These are phyloP conservation scores for Kazachstania taianensis DNA, from an alignment of 805 yeast species.

Conservation along the genomic window DNA sequence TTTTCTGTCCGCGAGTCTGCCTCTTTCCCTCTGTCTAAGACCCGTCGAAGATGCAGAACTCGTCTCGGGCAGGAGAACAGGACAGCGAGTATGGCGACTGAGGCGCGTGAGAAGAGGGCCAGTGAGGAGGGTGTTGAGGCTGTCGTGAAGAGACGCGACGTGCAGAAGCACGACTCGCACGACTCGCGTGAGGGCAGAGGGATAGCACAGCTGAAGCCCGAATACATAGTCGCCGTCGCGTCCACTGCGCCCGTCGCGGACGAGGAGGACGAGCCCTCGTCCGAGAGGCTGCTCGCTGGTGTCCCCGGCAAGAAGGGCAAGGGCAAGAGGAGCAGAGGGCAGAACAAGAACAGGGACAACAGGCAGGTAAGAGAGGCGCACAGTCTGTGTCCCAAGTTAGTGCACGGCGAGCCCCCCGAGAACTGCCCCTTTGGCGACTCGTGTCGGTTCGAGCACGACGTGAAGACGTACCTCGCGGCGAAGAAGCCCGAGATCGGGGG, in stretches of 20 bases:
- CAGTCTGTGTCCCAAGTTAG: conserved; percentile 52
- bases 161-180: conserved; percentile 13
- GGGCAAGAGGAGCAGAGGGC: conserved; percentile 54
- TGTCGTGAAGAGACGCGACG: neutral
- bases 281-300: conserved; percentile 34
- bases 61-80: too few species aligned
- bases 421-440: conserved; percentile 57
- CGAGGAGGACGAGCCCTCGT: conserved; percentile 30
- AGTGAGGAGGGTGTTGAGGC: conserved; percentile 7
- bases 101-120: neutral
- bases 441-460: conserved; percentile 73
- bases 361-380: conserved; percentile 55
- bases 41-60: neutral
- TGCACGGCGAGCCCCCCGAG: conserved; percentile 40
- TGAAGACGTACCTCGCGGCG: conserved; percentile 47
- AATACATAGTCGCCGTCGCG: conserved; percentile 38
- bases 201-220: conserved; percentile 66
- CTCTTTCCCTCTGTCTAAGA: neutral
- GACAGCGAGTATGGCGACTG: neutral
- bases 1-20: neutral
- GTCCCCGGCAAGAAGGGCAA: conserved; percentile 32
- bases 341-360: conserved; percentile 72
- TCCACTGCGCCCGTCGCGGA: neutral
- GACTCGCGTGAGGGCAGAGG: conserved; percentile 45
- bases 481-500: conserved; percentile 72